These are phyloP conservation scores for Triticum dicoccoides DNA, from an alignment of 176 grass and related monocot genomes.

Conservation along the genomic window DNA sequence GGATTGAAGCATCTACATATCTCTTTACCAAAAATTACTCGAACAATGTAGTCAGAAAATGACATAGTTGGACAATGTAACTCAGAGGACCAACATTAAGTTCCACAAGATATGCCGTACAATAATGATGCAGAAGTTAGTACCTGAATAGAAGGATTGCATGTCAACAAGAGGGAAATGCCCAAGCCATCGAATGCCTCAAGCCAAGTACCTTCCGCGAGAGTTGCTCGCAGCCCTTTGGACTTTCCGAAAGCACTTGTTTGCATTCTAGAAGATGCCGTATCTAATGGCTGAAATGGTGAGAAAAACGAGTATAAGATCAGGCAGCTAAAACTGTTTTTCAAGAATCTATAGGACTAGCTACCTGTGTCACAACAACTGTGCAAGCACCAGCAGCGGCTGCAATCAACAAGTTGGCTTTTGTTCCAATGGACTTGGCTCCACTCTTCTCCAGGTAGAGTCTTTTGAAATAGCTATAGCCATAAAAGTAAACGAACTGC, in stretches of 20 bases:
- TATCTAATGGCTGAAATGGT: slow-evolving; percentile 79
- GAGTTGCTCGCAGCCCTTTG: slow-evolving; percentile 78
- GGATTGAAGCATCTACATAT: background rate
- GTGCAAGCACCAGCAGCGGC: slow-evolving; percentile 95
- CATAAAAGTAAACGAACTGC: slow-evolving; percentile 93
- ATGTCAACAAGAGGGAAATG: slow-evolving; percentile 91
- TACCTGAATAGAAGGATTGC: slow-evolving; percentile 99
- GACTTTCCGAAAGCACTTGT: slow-evolving; percentile 96
- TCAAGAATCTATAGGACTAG: background rate
- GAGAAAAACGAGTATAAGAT: slow-evolving; percentile 13
- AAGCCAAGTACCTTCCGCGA: slow-evolving; percentile 72
- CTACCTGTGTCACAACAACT: slow-evolving; percentile 81
- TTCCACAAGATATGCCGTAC: background rate
- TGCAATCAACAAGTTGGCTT: slow-evolving; percentile 80
- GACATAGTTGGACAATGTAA: background rate
- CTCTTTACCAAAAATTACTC: background rate
- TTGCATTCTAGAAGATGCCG: slow-evolving; percentile 96
- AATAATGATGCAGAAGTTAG: slow-evolving; percentile 1
- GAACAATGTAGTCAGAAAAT: background rate
- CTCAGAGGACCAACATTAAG: background rate
- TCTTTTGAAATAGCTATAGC: slow-evolving; percentile 93
- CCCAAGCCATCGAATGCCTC: slow-evolving; percentile 90
- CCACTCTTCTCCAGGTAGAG: slow-evolving; percentile 83
- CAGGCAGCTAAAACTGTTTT: background rate
- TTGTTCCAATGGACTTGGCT: slow-evolving; percentile 80